Base-by-base conservation (phyloP, 176 grass and related monocot genomes). In the Cenchrus fungigraminus region DNA sequence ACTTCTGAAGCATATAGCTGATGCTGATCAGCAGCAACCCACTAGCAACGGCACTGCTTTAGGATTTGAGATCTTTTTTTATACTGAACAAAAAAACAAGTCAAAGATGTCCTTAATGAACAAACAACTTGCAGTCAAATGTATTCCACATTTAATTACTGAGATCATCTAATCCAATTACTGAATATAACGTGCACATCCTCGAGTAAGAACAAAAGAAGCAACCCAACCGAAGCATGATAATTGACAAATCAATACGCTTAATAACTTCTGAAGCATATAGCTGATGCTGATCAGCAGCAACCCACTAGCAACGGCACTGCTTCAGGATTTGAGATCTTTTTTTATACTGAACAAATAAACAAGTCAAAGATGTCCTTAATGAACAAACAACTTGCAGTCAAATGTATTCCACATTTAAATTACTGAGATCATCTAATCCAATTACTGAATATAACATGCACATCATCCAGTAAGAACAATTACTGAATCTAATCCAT, bases 401-500 rank as follows among this genome's bases (percentile, higher is more conserved):
- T 42, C 13, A 79, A 53, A 47, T 66, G 40, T 65, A 68, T 59
- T 78, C 7, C 58, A 64, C 54, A 42, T 65, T 54, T 14, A 28
- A 74, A 80, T 60, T 64, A 54, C 45, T 73, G 15, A 45, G 16
- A 85, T 58, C 13, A 77, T 25, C 29, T 69, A 61, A 82, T 77
- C 17, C 43, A 69, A 43, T 28, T 79, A 44, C 15, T 63, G 42
- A 46, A 78, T 63, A 78, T 28, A 78, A 25, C 2, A 61, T 62
- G 16, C 20, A 51, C 14, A 62, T 15, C 16, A 11, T 49, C 12
- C 70, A 76, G 46, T 82, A 17, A 47, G 14, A 62, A 56, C 58
- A 47, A 85, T 40, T 25, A 25, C 25, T 25, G 25, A 25, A 25
- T 25, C 25, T 25, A 25, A 25, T 25, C 25, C 25, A 25, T 25